Evolutionary conservation across 176 grass and related monocot genomes (phyloP).

Genomic region (Poa annua): DNA sequence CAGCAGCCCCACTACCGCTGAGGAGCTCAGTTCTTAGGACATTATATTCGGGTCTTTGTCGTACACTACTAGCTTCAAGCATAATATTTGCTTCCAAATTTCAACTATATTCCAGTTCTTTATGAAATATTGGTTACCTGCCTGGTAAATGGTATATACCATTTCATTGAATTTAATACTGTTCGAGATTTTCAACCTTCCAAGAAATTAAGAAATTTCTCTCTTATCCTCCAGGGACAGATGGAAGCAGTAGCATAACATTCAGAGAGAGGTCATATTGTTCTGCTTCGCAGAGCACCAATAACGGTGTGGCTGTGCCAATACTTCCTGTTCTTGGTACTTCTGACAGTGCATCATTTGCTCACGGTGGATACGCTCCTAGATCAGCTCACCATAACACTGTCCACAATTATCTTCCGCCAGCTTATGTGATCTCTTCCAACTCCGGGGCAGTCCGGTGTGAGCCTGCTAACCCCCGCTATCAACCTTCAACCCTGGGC

Average conservation of each 20-base stretch:
- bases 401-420: conserved; percentile 36
- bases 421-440: conserved; percentile 47
- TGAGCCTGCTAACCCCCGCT: conserved; percentile 38
- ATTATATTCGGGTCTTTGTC: not conserved
- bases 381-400: conserved; percentile 40
- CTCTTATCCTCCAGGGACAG: conserved; percentile 5
- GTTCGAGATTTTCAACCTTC: conserved; percentile 16
- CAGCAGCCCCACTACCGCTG: not conserved
- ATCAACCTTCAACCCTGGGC: conserved; percentile 38
- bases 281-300: conserved; percentile 48
- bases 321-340: conserved; percentile 30
- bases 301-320: conserved; percentile 43
- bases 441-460: conserved; percentile 29
- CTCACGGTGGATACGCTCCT: conserved; percentile 43
- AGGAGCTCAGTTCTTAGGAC: not conserved
- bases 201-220: conserved; percentile 21
- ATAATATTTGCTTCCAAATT: not conserved
- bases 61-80: not conserved
- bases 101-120: not conserved
- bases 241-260: conserved; percentile 35
- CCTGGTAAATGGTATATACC: not conserved
- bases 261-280: conserved; percentile 51
- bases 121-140: conserved; percentile 20
- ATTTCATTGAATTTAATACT: conserved; percentile 13
- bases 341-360: conserved; percentile 35